A percentile compares a stretch with the other conserved stretches of the same genome.
Conservation (phyloP, 371 early-diverging fungal genomes). For the Lichtheimia ramosa region DNA sequence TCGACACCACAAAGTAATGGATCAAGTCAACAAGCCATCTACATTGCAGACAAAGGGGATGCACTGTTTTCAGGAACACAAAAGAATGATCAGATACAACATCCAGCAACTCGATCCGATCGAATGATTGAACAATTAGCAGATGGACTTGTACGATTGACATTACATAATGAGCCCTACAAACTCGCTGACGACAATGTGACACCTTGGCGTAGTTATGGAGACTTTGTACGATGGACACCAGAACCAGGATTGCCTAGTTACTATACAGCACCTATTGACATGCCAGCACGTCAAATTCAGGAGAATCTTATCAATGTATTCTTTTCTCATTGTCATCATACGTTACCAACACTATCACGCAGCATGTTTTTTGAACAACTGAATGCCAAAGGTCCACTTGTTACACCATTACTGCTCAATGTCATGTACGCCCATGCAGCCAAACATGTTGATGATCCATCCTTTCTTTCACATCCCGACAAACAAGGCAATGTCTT, state of each 20-base stretch:
- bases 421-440: constrained; percentile 48
- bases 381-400: constrained; percentile 33
- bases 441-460: constrained; percentile 21
- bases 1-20: no score
- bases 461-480: neutral
- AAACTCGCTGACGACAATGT: constrained; percentile 6
- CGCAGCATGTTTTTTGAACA: constrained; percentile 44
- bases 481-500: constrained; percentile 6
- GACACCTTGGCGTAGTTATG: constrained; percentile 9
- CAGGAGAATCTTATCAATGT: constrained; percentile 37
- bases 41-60: constrained; percentile 7
- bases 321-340: constrained; percentile 36
- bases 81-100: neutral
- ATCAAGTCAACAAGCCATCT: no score
- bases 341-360: constrained; percentile 26
- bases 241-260: constrained; percentile 17
- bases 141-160: constrained; percentile 37
- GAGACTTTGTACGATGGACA: constrained; percentile 24
- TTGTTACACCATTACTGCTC: constrained; percentile 41
- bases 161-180: constrained; percentile 26
- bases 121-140: constrained; percentile 47
- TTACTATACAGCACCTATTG: constrained; percentile 29
- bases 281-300: constrained; percentile 16
- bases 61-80: constrained; percentile 18
- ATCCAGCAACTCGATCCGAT: constrained; percentile 26